A percentile compares a stretch with the other conserved stretches of the same genome.
These are phyloP conservation scores for Xanthoparmelia taractica DNA, from an alignment of 495 filamentous ascomycete species.

Conservation along the genomic window DNA sequence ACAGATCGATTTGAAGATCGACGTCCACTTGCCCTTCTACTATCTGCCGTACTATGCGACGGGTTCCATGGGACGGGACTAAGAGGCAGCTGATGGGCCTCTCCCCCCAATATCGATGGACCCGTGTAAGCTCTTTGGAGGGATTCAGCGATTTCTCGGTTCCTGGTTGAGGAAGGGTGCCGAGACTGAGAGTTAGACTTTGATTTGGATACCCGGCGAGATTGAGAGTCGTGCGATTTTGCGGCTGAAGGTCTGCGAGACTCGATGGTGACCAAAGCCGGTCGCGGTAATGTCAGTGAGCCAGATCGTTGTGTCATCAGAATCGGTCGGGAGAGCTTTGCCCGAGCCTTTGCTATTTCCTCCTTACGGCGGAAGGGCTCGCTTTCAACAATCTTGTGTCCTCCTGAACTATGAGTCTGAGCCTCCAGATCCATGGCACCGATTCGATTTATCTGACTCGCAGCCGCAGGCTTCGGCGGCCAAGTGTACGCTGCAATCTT, in stretches of 20 bases:
- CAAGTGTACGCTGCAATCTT: conserved; percentile 5
- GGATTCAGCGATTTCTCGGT: conserved; percentile 21
- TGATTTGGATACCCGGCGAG: conserved; percentile 7
- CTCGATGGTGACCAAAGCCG: conserved; percentile 16
- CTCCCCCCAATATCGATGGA: conserved; percentile 8
- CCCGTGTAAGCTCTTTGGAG: conserved; percentile 24
- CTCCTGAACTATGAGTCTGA: conserved; percentile 13
- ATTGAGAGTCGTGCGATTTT: conserved; percentile 11
- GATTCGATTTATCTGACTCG: conserved; percentile 7
- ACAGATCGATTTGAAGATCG: conserved; percentile 15
- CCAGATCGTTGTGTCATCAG: conserved; percentile 2
- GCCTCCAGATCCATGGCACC: conserved; percentile 17
- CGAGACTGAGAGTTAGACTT: conserved; percentile 10
- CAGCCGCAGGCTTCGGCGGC: conserved; percentile 4
- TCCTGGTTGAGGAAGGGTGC: conserved; percentile 10
- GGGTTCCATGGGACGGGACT: conserved; percentile 3
- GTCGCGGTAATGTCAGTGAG: conserved; percentile 14
- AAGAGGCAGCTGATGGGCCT: conserved; percentile 18
- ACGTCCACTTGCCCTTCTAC: conserved; percentile 16
- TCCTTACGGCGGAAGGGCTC: conserved; percentile 11
- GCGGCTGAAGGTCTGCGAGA: conserved; percentile 15
- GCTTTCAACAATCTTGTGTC: conserved; percentile 4
- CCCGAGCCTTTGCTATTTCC: neutral
- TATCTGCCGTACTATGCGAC: conserved; percentile 7
- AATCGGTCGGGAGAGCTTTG: neutral